Percentiles rank a stretch among this genome's conserved stretches.
phyloP scores from a whole-genome alignment of 1,284 basidiomycete species.

The Abortiporus biennis region DNA sequence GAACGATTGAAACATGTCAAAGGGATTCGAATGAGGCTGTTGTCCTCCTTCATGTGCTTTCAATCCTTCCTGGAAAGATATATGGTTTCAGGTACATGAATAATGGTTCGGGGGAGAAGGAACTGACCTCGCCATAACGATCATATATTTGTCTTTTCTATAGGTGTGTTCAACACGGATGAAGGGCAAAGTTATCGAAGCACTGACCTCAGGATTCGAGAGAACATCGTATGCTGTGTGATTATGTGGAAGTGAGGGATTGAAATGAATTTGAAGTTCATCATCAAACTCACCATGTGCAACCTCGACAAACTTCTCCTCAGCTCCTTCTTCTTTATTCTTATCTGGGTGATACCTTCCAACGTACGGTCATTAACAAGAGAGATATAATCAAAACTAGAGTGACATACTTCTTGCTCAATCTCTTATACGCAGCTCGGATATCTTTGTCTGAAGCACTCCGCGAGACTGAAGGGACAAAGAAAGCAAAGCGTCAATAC shows the following conservation, averaged over 20 bases:
- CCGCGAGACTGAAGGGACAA: constrained; percentile 50
- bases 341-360: constrained; percentile 79
- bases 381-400: not conserved
- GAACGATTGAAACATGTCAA: constrained; percentile 89
- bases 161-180: constrained; percentile 2
- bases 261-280: not conserved
- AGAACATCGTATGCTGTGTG: constrained; percentile 85
- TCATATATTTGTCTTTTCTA: constrained; percentile 92
- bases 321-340: constrained; percentile 79
- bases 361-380: constrained; percentile 3
- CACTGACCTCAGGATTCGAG: constrained; percentile 68
- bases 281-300: constrained; percentile 79
- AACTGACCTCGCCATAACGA: constrained; percentile 74
- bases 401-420: constrained; percentile 65
- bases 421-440: constrained; percentile 84
- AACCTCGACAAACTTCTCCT: constrained; percentile 85
- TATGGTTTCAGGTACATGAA: not conserved
- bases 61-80: constrained; percentile 60
- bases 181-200: not conserved
- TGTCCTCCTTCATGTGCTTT: constrained; percentile 82
- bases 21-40: constrained; percentile 71
- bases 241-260: not conserved
- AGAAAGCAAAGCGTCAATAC: constrained; percentile 19
- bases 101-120: not conserved
- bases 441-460: constrained; percentile 85